These are phyloP conservation scores for Russula abietina DNA, from an alignment of 768 basidiomycete genomes.

Conservation along the genomic window DNA sequence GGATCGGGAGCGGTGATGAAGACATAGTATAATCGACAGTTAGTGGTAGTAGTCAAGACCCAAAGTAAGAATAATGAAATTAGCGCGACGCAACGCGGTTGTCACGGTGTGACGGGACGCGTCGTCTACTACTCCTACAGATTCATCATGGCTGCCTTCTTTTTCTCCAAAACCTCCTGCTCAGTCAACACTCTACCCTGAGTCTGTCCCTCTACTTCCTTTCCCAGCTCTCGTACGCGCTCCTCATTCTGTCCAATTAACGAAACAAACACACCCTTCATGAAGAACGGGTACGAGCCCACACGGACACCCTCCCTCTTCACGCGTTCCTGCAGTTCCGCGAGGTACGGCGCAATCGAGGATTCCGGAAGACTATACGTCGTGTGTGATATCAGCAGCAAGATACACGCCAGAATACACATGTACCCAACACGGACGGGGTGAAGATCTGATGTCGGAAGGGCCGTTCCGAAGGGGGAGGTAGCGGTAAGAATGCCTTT, in stretches of 20 bases:
- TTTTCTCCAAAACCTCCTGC: slow-evolving; percentile 54
- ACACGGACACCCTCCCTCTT: slow-evolving; percentile 72
- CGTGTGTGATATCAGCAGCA: slow-evolving; percentile 4
- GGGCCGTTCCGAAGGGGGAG: slow-evolving; percentile 66
- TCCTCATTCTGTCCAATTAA: slow-evolving; percentile 46
- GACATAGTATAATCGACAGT: slow-evolving; percentile 5
- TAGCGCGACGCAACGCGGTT: slow-evolving; percentile 19
- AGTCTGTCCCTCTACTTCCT: slow-evolving; percentile 56
- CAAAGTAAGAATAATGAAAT: background rate
- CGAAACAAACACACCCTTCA: slow-evolving; percentile 57
- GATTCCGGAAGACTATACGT: slow-evolving; percentile 63
- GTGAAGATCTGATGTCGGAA: slow-evolving; percentile 82
- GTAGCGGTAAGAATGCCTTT: slow-evolving; percentile 70
- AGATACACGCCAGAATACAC: slow-evolving; percentile 9
- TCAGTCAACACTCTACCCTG: slow-evolving; percentile 57
- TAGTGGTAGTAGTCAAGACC: slow-evolving; percentile 1
- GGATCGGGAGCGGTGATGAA: slow-evolving; percentile 23
- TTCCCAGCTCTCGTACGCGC: slow-evolving; percentile 49
- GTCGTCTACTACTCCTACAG: background rate
- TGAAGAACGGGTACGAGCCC: slow-evolving; percentile 66
- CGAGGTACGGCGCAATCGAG: slow-evolving; percentile 81
- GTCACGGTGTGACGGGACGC: slow-evolving; percentile 24
- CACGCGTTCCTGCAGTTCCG: slow-evolving; percentile 66
- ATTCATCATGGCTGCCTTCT: slow-evolving; percentile 27
- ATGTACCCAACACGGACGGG: slow-evolving; percentile 39